A percentile compares a stretch with the other conserved stretches of the same genome.
Conservation (phyloP, 768 basidiomycete genomes). For the Baorangia bicolor region DNA sequence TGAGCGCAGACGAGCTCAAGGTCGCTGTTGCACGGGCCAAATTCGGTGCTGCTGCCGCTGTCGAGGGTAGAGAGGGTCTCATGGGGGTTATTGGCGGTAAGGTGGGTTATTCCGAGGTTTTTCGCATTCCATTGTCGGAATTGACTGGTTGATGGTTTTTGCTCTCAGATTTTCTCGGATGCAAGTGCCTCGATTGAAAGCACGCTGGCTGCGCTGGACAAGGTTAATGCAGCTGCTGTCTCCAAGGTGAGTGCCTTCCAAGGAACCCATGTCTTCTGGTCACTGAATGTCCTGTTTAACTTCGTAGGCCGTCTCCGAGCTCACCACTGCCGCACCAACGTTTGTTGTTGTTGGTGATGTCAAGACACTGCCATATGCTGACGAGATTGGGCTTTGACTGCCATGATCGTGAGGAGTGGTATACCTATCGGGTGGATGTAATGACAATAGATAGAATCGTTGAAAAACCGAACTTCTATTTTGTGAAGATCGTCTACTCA, state of each 20-base stretch:
- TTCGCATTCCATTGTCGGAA: constrained; percentile 1
- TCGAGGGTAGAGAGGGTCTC: constrained; percentile 71
- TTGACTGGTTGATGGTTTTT: background rate
- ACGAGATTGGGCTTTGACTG: constrained; percentile 74
- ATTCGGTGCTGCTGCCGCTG: constrained; percentile 69
- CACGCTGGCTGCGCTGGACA: constrained; percentile 68
- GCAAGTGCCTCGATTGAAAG: constrained; percentile 55
- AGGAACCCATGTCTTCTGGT: background rate
- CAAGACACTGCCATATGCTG: constrained; percentile 73
- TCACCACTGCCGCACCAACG: constrained; percentile 78
- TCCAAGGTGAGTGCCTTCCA: constrained; percentile 52
- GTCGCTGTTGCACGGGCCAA: constrained; percentile 86
- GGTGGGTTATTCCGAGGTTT: constrained; percentile 39
- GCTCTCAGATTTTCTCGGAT: constrained; percentile 59
- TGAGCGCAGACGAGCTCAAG: constrained; percentile 71
- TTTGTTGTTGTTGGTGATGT: constrained; percentile 85
- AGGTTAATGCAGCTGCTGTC: constrained; percentile 62
- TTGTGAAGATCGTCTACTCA: background rate
- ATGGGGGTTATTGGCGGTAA: constrained; percentile 60
- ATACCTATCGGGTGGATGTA: constrained; percentile 17
- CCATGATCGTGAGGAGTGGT: background rate
- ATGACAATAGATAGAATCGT: constrained; percentile 18
- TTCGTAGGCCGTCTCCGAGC: constrained; percentile 52
- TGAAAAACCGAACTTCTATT: constrained; percentile 3
- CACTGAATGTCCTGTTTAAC: background rate